Evolutionary conservation across 139 green algal genomes (phyloP), one percentile per base, ranked within the genome.

Genomic region (Closterium sp.): DNA sequence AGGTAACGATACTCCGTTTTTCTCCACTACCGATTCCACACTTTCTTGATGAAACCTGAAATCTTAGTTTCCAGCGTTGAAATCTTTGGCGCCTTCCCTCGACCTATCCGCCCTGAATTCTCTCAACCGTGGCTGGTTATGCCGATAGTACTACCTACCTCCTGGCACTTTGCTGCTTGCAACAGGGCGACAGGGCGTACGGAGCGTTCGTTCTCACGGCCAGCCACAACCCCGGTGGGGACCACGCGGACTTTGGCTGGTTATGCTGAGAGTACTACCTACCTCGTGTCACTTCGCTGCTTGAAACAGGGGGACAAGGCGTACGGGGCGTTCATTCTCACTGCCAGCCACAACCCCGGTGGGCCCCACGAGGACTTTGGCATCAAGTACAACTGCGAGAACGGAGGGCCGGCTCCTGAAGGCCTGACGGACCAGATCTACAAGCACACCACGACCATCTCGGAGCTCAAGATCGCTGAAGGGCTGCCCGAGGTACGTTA

Each of bases 371-470:
- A 94, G 38, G 91, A 95, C 90, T 95, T 95, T 86, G 93, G 93
- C 87, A 95, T 95, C 88, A 95, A 95, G 92, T 95, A 95, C 93
- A 95, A 95, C 88, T 90, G 83, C 33, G 84, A 93, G 16, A 95
- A 93, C 88, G 93, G 93, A 33, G 93, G 88, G 12, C 91, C 93
- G 38, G 93, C 93, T 19, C 92, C 85, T 4, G 93, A 95, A 81
- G 35, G n/a, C 21, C 69, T 95, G 33, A 95, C 93, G 4, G 55
- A 94, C 86, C 31, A 33, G 9, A 99, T 99, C 94, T 99, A 95
- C 88, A 95, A 94, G 9, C 96, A 97, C 94, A 99, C 97, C 25
- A 90, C 95, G 81, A 97, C 91, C 69, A 97, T 99, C 94, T 94
- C 92, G 2, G 91, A 96, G 84, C 96, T 98, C 87, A 96, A 97